Evolutionary conservation across 2,329 filamentous ascomycete species (phyloP).

Genomic region (Botrytis porri): DNA sequence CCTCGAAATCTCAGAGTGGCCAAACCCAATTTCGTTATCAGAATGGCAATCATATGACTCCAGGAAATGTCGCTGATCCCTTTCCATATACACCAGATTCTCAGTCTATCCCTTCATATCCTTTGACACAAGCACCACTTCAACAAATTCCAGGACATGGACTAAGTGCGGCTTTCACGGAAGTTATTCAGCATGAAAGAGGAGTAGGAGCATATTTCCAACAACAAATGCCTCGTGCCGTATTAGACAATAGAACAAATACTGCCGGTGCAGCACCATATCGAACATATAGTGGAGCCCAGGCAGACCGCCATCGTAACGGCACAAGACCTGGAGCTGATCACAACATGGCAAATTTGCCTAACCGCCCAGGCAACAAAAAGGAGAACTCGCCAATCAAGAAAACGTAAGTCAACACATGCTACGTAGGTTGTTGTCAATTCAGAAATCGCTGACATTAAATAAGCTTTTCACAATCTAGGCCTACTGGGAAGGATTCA

Average conservation of each 20-base stretch:
- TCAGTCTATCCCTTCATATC: not conserved
- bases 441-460: not conserved
- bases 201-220: slow-evolving; percentile 8
- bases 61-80: not conserved
- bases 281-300: not conserved
- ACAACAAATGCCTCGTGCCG: slow-evolving; percentile 7
- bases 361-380: not conserved
- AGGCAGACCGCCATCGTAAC: not conserved
- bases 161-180: slow-evolving; percentile 2
- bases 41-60: not conserved
- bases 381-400: slow-evolving; percentile 20
- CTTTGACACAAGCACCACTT: not conserved
- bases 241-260: not conserved
- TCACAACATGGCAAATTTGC: not conserved
- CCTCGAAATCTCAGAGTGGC: slow-evolving; percentile 16
- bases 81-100: not conserved
- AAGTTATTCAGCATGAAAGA: slow-evolving; percentile 18
- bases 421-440: too few relatives aligned
- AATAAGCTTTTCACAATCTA: not conserved
- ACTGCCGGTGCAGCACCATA: too few relatives aligned
- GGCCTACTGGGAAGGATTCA: slow-evolving; percentile 2
- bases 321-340: not conserved
- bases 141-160: not conserved
- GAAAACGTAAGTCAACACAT: not conserved
- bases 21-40: not conserved